Base-by-base conservation (phyloP, 305 asterid genomes). In the Stenogyne calaminthoides region DNA sequence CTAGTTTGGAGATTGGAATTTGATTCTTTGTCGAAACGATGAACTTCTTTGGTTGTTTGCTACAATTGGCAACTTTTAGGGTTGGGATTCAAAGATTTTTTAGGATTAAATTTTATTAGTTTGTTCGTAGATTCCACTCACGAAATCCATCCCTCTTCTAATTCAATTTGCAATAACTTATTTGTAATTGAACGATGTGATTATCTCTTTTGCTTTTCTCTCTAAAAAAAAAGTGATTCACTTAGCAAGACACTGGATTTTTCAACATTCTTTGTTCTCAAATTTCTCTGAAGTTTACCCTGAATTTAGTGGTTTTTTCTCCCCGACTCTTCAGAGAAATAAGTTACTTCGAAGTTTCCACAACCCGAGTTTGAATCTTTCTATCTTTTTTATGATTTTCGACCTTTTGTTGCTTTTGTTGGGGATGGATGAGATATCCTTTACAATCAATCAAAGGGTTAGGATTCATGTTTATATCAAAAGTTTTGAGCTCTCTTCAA, bases 21-120 rank as follows among this genome's bases (percentile, higher is more conserved):
- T n/a, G 49, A 52, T 46, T 76, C 56, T 55, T 63, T 52, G 25
- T 62, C 67, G 64, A 34, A 51, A 78, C 71, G 76, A 87, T 88
- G 95, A 82, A 87, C 95, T 20, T 89, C 85, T 22, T 74, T 87
- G 73, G 89, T 88, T 44, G 92, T 88, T 74, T 51, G 95, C 92
- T 29, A 85, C 95, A 19, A 83, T 88, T 81, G 95, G 95, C 56
- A 88, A 88, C 70, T 65, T 88, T 27, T 83, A 90, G 86, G 96
- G 96, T 62, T 90, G 96, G 96, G 96, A 90, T 73, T 3, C 7
- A 44, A 73, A 73, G 34, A 10, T 3, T 27, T 59, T 75, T 67
- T 57, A 64, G 73, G 69, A n/a, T n/a, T n/a, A n/a, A n/a, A n/a
- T n/a, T n/a, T 0, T 12, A 54, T 62, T 61, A 54, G 54, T 65